Percentiles rank a stretch among this genome's conserved stretches.
Evolutionary conservation across 2,329 filamentous ascomycete species (phyloP).

Genomic region (Dothiorella sarmentorum): DNA sequence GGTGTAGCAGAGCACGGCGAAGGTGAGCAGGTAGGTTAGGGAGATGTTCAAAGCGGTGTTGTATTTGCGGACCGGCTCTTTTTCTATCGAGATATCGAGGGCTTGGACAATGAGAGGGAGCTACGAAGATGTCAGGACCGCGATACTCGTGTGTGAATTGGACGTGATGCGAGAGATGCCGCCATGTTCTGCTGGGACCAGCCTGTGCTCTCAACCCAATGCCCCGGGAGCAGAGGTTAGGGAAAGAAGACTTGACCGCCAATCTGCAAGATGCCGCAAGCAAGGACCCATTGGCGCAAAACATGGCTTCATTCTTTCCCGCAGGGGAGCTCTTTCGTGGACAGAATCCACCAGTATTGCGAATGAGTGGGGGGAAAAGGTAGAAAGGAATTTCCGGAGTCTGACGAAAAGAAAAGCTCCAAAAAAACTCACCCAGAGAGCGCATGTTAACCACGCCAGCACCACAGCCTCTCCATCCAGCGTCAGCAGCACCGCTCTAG

Average conservation of each 20-base stretch:
- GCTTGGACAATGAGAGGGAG: slow-evolving; percentile 12
- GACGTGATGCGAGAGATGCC: background rate
- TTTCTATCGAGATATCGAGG: slow-evolving; percentile 14
- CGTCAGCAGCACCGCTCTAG: background rate
- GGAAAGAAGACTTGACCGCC: background rate
- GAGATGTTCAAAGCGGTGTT: slow-evolving; percentile 14
- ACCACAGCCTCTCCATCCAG: background rate
- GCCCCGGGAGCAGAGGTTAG: background rate
- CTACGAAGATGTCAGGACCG: slow-evolving; percentile 8
- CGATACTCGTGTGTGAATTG: background rate
- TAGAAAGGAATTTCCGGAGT: background rate
- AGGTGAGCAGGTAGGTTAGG: slow-evolving; percentile 2
- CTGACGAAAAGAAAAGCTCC: no score
- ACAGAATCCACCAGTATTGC: no score
- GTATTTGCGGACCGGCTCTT: slow-evolving; percentile 16
- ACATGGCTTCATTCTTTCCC: background rate
- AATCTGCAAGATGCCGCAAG: background rate
- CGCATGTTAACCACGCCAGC: background rate
- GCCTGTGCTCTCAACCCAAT: no score
- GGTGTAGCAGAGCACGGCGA: slow-evolving; percentile 6
- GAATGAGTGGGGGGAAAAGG: background rate
- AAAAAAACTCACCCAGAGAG: slow-evolving; percentile 6
- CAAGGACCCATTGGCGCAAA: no score
- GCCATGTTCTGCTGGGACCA: background rate
- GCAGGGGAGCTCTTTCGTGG: background rate